These are phyloP conservation scores for Chlorella sorokiniana DNA, from an alignment of 139 green algal genomes.

Conservation along the genomic window DNA sequence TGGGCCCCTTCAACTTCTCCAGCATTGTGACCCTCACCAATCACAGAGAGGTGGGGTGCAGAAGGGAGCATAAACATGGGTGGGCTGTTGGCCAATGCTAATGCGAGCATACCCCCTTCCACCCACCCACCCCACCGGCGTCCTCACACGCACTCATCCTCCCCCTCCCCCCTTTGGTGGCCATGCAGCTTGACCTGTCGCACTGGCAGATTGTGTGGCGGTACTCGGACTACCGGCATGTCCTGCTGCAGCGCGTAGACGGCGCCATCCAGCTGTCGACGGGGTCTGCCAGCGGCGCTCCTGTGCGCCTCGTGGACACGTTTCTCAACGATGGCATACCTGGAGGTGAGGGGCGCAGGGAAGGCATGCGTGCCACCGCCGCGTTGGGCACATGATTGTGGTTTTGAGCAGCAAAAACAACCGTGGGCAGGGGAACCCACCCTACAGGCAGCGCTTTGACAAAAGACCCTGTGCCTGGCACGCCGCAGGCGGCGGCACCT, in stretches of 20 bases:
- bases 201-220: slow-evolving; percentile 46
- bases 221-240: background rate
- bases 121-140: background rate
- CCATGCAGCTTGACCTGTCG: slow-evolving; percentile 37
- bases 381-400: too few relatives aligned
- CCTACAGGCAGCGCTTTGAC: too few relatives aligned
- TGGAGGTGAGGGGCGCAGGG: slow-evolving; percentile 6
- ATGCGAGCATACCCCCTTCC: background rate
- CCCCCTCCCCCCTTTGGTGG: background rate
- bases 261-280: slow-evolving; percentile 36
- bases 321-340: slow-evolving; percentile 18
- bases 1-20: background rate
- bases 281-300: background rate
- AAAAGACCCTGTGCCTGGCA: too few relatives aligned
- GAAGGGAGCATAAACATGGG: background rate
- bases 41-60: slow-evolving; percentile 37
- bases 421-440: too few relatives aligned
- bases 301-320: slow-evolving; percentile 37
- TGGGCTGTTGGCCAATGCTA: too few relatives aligned
- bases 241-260: background rate
- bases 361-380: too few relatives aligned
- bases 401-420: too few relatives aligned
- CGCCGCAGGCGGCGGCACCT: slow-evolving; percentile 28
- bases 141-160: background rate
- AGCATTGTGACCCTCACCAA: slow-evolving; percentile 33